These are phyloP conservation scores for Mycena sp. DNA, from an alignment of 1,284 basidiomycete genomes.

Conservation along the genomic window DNA sequence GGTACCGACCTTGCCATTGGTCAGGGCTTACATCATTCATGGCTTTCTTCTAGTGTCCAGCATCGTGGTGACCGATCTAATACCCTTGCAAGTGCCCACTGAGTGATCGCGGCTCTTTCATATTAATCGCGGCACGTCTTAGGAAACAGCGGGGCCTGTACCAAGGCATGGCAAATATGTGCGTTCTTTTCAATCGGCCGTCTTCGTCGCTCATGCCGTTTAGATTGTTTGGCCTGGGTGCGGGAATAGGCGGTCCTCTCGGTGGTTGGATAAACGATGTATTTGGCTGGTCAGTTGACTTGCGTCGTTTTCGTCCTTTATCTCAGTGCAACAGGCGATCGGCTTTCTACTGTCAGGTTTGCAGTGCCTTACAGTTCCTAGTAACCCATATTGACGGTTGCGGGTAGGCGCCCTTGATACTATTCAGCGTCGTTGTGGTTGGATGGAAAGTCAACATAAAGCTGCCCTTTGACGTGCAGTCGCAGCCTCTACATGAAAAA, in stretches of 20 bases:
- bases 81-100: slow-evolving; percentile 73
- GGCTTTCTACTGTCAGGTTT: slow-evolving; percentile 75
- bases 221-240: slow-evolving; percentile 80
- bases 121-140: slow-evolving; percentile 15
- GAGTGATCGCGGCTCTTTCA: slow-evolving; percentile 7
- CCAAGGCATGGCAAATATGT: slow-evolving; percentile 91
- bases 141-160: slow-evolving; percentile 89
- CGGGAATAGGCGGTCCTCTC: slow-evolving; percentile 89
- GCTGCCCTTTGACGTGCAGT: slow-evolving; percentile 67
- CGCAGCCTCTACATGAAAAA: slow-evolving; percentile 68
- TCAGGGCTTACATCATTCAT: slow-evolving; percentile 31
- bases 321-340: slow-evolving; percentile 59
- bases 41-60: slow-evolving; percentile 67
- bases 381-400: slow-evolving; percentile 21
- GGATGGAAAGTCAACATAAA: slow-evolving; percentile 78
- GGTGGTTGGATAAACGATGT: slow-evolving; percentile 88
- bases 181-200: slow-evolving; percentile 34
- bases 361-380: slow-evolving; percentile 22
- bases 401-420: slow-evolving; percentile 75
- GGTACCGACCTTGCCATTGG: slow-evolving; percentile 53
- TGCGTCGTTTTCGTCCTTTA: slow-evolving; percentile 10
- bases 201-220: slow-evolving; percentile 28
- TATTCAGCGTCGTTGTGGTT: slow-evolving; percentile 75
- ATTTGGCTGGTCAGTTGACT: slow-evolving; percentile 77
- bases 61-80: slow-evolving; percentile 80